Conservation (phyloP, 2,329 filamentous ascomycete genomes). For the Graphilbum ipis-grandicollis region DNA sequence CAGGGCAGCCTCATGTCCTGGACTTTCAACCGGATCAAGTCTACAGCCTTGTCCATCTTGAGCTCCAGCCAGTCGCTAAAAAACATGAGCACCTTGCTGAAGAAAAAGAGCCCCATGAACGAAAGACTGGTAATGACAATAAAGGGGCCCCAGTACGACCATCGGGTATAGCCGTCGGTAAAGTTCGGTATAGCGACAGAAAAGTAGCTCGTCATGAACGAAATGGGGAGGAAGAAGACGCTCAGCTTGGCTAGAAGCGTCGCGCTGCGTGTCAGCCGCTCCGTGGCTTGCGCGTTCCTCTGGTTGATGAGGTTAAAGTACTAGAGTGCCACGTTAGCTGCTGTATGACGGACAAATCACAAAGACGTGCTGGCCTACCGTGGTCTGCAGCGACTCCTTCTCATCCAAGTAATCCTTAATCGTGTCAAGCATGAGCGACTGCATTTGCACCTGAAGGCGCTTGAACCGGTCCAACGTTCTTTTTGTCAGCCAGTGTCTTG, state of each 20-base stretch:
- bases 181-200: slow-evolving; percentile 44
- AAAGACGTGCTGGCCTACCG: slow-evolving; percentile 30
- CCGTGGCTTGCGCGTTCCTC: slow-evolving; percentile 56
- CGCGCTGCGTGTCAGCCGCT: slow-evolving; percentile 53
- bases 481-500: slow-evolving; percentile 17
- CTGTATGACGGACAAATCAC: no score
- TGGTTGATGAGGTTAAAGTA: slow-evolving; percentile 66
- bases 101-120: slow-evolving; percentile 38
- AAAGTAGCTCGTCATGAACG: slow-evolving; percentile 60
- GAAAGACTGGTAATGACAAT: slow-evolving; percentile 43
- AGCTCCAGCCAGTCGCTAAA: slow-evolving; percentile 26
- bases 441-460: slow-evolving; percentile 38
- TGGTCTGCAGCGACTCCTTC: slow-evolving; percentile 51
- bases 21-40: not conserved
- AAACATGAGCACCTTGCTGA: slow-evolving; percentile 26
- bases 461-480: slow-evolving; percentile 40
- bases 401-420: slow-evolving; percentile 48
- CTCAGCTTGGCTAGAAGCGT: slow-evolving; percentile 58
- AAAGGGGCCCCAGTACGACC: slow-evolving; percentile 53
- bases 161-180: slow-evolving; percentile 36
- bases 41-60: not conserved
- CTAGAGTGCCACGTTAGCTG: slow-evolving; percentile 18
- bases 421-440: slow-evolving; percentile 42
- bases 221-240: slow-evolving; percentile 59
- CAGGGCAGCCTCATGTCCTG: not conserved